These are phyloP conservation scores for Diplotaxis tenuifolia DNA, from an alignment of 345 rosid genomes.

Conservation along the genomic window DNA sequence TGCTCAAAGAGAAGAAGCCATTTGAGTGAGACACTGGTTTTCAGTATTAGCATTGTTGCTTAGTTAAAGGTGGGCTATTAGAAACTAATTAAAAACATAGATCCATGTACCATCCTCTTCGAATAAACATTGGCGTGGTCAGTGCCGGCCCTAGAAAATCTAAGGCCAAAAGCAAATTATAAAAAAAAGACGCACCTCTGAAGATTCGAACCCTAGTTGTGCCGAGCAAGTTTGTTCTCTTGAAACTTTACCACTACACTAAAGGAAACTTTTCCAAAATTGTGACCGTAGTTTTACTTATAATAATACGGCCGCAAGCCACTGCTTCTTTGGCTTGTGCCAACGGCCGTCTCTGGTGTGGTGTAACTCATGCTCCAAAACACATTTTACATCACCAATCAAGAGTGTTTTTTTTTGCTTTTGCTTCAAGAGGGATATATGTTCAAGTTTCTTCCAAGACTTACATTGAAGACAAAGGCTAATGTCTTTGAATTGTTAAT, in stretches of 20 bases:
- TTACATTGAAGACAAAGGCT: neutral
- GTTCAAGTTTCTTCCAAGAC: neutral
- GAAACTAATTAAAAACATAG: neutral
- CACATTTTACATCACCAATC: neutral
- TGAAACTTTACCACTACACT: too few relatives aligned
- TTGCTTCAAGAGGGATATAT: neutral
- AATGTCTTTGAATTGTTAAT: neutral
- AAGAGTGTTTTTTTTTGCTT: neutral
- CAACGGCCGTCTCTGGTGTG: too few relatives aligned
- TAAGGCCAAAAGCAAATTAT: too few relatives aligned
- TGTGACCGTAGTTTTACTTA: too few relatives aligned
- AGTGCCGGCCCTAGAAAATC: too few relatives aligned
- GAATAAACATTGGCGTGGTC: neutral
- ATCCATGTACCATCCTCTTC: neutral
- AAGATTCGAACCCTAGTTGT: too few relatives aligned
- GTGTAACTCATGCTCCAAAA: neutral
- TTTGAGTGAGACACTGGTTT: neutral
- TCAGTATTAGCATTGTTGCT: neutral
- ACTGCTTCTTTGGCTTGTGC: too few relatives aligned
- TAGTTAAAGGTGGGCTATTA: neutral
- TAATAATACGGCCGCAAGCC: too few relatives aligned
- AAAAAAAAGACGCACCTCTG: too few relatives aligned
- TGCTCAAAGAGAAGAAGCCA: constrained; percentile 48
- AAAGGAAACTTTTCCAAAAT: too few relatives aligned
- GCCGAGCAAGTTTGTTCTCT: too few relatives aligned